phyloP scores from a whole-genome alignment of 371 early-diverging fungal genomes.

The Syncephalastrum racemosum region DNA sequence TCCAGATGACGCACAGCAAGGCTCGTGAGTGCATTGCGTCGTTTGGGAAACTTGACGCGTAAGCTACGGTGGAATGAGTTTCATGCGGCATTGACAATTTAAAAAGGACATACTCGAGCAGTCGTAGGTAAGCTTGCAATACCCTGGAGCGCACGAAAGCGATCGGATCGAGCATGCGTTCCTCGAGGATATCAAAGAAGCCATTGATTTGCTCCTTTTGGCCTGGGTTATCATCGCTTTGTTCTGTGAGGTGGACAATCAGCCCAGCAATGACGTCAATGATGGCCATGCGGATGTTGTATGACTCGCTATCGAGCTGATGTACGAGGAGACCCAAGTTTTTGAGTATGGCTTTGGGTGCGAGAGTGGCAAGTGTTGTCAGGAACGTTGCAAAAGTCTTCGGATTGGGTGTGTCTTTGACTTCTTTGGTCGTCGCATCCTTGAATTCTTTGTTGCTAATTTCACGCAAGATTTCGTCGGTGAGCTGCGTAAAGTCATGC shows the following conservation, averaged over 20 bases:
- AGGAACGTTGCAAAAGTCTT: constrained; percentile 86
- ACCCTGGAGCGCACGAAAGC: constrained; percentile 83
- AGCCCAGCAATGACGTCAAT: constrained; percentile 86
- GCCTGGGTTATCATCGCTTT: constrained; percentile 59
- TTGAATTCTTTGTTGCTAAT: constrained; percentile 65
- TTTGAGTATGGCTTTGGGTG: constrained; percentile 80
- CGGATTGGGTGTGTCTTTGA: constrained; percentile 74
- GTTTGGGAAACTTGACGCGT: constrained; percentile 77
- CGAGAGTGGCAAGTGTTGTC: constrained; percentile 75
- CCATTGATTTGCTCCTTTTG: constrained; percentile 62
- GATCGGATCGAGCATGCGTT: constrained; percentile 86
- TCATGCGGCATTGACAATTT: too few relatives aligned
- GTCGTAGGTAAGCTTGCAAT: constrained; percentile 78
- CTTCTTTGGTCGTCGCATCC: constrained; percentile 44
- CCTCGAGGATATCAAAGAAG: constrained; percentile 87
- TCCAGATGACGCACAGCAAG: constrained; percentile 77
- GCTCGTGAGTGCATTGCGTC: constrained; percentile 70
- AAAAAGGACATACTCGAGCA: constrained; percentile 68
- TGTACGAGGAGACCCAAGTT: constrained; percentile 81
- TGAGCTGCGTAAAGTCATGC: constrained; percentile 70
- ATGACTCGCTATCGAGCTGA: constrained; percentile 89
- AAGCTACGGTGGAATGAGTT: constrained; percentile 20
- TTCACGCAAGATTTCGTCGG: constrained; percentile 80
- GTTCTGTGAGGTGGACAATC: constrained; percentile 64
- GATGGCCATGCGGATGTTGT: constrained; percentile 81